A percentile compares a stretch with the other conserved stretches of the same genome.
phyloP scores from a whole-genome alignment of 2,329 filamentous ascomycete genomes.

The Trichoderma citrinoviride region DNA sequence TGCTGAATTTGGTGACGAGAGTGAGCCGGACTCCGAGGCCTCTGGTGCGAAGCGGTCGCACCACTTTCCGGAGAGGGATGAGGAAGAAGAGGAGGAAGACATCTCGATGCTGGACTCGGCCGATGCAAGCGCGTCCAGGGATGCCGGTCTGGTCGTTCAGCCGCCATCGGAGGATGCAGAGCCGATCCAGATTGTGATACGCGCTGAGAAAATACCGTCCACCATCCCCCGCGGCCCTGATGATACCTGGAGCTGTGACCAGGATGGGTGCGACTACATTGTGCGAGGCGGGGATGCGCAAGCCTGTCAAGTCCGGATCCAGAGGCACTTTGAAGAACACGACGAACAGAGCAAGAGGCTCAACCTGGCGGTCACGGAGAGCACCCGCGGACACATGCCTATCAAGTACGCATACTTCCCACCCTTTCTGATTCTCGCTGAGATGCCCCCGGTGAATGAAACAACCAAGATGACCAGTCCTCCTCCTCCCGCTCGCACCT shows the following conservation, averaged over 20 bases:
- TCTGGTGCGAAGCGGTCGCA: conserved; percentile 38
- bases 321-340: conserved; percentile 59
- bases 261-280: conserved; percentile 61
- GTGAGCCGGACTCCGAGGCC: conserved; percentile 38
- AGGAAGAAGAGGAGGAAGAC: conserved; percentile 40
- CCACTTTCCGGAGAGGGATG: conserved; percentile 34
- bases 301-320: conserved; percentile 55
- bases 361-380: conserved; percentile 55
- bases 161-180: conserved; percentile 25
- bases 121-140: conserved; percentile 24
- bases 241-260: conserved; percentile 64
- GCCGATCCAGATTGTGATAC: conserved; percentile 45
- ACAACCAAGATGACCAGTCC: not conserved
- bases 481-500: not conserved
- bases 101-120: conserved; percentile 35
- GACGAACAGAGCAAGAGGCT: conserved; percentile 52
- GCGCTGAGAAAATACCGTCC: conserved; percentile 50
- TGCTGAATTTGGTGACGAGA: conserved; percentile 39
- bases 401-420: conserved; percentile 52
- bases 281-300: conserved; percentile 61
- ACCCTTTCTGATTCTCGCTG: conserved; percentile 36
- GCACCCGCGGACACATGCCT: conserved; percentile 52
- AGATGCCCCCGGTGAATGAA: conserved; percentile 23
- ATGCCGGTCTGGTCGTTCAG: conserved; percentile 25
- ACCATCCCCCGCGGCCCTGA: conserved; percentile 53